phyloP scores from a whole-genome alignment of 148 eudicot genomes.

The Rhododendron griersonianum region DNA sequence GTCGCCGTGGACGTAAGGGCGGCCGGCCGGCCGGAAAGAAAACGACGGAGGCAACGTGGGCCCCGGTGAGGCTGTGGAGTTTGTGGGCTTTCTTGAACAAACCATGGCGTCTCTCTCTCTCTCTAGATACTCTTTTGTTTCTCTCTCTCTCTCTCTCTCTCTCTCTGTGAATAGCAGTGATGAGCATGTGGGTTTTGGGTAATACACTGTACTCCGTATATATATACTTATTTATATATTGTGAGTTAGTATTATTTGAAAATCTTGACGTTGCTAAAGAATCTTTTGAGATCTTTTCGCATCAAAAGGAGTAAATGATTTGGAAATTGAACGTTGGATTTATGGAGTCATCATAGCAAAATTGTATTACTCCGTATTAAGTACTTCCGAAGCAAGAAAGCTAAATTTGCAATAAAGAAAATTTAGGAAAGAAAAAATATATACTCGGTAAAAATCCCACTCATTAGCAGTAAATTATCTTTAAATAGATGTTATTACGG shows the following conservation, averaged over 20 bases:
- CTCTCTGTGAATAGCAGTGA: too few species aligned
- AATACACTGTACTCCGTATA: too few species aligned
- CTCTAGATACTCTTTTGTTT: not conserved
- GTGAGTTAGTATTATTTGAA: too few species aligned
- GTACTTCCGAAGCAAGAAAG: not conserved
- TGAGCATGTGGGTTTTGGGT: not conserved
- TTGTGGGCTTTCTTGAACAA: conserved; percentile 6
- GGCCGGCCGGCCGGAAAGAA: conserved; percentile 8
- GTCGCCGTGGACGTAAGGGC: conserved; percentile 4
- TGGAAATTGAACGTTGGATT: too few species aligned
- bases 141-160: not conserved
- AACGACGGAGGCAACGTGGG: not conserved
- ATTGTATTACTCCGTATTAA: too few species aligned
- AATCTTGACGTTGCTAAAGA: not conserved
- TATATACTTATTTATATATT: too few species aligned
- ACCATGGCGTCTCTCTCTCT: conserved; percentile 3
- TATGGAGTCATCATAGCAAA: too few species aligned
- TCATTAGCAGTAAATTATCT: too few species aligned
- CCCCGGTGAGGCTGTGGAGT: not conserved
- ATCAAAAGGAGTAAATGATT: not conserved
- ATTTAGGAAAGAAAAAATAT: too few species aligned
- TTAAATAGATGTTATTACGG: too few species aligned
- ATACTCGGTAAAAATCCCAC: too few species aligned
- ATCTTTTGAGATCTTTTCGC: not conserved
- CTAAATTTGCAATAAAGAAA: too few species aligned